Base-by-base conservation (phyloP, 345 rosid genomes). In the Citrus hindsii region DNA sequence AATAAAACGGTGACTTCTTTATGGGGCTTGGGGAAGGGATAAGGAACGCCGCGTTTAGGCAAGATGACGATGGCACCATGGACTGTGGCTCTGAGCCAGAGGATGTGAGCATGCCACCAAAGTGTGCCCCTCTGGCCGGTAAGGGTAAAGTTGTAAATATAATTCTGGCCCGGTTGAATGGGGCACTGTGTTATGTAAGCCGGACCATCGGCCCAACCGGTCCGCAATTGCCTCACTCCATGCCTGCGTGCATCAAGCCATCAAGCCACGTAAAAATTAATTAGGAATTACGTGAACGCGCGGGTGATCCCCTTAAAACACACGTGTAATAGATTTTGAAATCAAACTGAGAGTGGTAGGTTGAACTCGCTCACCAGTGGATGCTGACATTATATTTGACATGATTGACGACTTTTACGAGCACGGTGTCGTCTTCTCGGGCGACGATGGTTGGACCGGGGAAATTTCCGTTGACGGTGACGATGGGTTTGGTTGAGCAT, bases 111-210 rank as follows among this genome's bases (percentile, higher is more conserved):
- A 69, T 95, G 98, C 91, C 92, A 95, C 77, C 83, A 76, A 14
- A 93, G 93, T 1, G 98, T 95, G 0, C 98, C 98, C 37, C 98
- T 87, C 62, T 93, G 97, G 12, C 98, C 98, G 0, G 92, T 85
- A 28, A 92, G 37, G 4, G 93, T 92, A 84, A 93, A 95, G 75
- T 93, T 93, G 87, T 95, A 91, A 1, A 91, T 79, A 69, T 74
- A 95, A 56, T 48, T 77, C 38, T 91, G 94, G 46, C 95, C 92
- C 13, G 97, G 92, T 78, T 90, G 92, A 42, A 95, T 88, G 13
- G 98, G 97, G 78, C 98, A 95, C 69, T 95, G 98, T 19, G 98
- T 95, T 78, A 95, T 89, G 83, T 89, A 95, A 0, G 98, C 98
- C 1, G 98, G 95, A 28, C 99, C 98, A 56, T 92, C 98, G 0